phyloP scores from a whole-genome alignment of 306 rosid species.

The Corylus heterophylla region DNA sequence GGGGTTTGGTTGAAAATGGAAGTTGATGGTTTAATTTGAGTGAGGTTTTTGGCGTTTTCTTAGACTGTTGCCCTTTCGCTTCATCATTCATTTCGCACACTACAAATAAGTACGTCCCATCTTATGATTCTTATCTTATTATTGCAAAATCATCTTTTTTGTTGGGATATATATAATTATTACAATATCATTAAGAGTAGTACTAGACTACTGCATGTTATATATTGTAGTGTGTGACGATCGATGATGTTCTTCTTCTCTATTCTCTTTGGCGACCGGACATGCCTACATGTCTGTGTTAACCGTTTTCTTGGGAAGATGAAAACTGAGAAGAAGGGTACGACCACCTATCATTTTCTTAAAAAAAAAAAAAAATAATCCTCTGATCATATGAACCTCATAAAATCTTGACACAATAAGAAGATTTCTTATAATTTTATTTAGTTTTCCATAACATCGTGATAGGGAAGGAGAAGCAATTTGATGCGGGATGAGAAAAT shows the following conservation, averaged over 20 bases:
- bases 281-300: not conserved
- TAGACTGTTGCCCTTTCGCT: slow-evolving; percentile 35
- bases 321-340: slow-evolving; percentile 19
- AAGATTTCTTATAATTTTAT: slow-evolving; percentile 42
- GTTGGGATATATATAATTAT: not conserved
- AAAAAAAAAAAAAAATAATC: not conserved
- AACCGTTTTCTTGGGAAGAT: slow-evolving; percentile 21
- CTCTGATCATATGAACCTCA: not conserved
- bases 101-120: slow-evolving; percentile 49
- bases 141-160: slow-evolving; percentile 34
- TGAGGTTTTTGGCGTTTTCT: slow-evolving; percentile 75
- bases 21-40: slow-evolving; percentile 63
- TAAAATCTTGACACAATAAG: slow-evolving; percentile 12
- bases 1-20: slow-evolving; percentile 48
- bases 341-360: not conserved
- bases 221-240: not conserved
- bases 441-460: slow-evolving; percentile 28
- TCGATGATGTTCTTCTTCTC: not conserved
- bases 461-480: not conserved
- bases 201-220: not conserved
- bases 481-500: too few relatives aligned
- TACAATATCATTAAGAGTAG: slow-evolving; percentile 21
- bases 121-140: slow-evolving; percentile 34
- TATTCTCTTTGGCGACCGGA: not conserved
- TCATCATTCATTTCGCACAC: slow-evolving; percentile 47